Conservation (phyloP, 225 moss, liverwort and hornwort species). For the Thuidium tamariscinum region DNA sequence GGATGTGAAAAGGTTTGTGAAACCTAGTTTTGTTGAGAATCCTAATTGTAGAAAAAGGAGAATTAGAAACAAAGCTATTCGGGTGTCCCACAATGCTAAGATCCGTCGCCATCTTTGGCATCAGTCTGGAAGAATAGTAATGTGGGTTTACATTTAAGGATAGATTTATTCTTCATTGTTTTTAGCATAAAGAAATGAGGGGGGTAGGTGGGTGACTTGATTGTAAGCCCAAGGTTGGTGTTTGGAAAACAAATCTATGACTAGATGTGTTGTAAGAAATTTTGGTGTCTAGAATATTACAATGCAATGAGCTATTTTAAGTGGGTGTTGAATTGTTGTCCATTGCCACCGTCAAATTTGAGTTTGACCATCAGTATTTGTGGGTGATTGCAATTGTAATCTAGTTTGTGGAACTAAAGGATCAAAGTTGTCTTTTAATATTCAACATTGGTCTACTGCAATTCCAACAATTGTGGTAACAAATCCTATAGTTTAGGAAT, state of each 20-base stretch:
- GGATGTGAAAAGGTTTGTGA: not conserved
- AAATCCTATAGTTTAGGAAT: accelerated
- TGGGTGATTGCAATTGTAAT: not conserved
- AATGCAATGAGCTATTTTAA: no score
- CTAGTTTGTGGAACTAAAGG: not conserved
- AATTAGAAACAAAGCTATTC: not conserved
- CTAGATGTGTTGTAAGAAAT: not conserved
- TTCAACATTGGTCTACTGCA: not conserved
- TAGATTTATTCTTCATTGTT: constrained; percentile 16
- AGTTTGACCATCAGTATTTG: not conserved
- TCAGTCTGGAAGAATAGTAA: not conserved
- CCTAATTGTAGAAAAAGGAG: not conserved
- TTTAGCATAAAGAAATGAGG: not conserved
- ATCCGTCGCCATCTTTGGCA: no score
- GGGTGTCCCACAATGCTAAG: no score
- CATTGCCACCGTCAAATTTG: not conserved
- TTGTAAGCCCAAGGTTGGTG: not conserved
- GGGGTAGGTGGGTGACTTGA: constrained; percentile 4
- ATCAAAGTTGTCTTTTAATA: not conserved
- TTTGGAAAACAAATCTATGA: constrained; percentile 16
- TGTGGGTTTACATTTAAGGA: not conserved
- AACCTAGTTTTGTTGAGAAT: not conserved
- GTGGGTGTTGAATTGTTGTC: not conserved
- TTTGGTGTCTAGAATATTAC: not conserved
- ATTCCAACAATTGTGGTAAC: not conserved